phyloP scores from a whole-genome alignment of 192 early-diverging fungal species.

The Rhizoclosmatium globosum region DNA sequence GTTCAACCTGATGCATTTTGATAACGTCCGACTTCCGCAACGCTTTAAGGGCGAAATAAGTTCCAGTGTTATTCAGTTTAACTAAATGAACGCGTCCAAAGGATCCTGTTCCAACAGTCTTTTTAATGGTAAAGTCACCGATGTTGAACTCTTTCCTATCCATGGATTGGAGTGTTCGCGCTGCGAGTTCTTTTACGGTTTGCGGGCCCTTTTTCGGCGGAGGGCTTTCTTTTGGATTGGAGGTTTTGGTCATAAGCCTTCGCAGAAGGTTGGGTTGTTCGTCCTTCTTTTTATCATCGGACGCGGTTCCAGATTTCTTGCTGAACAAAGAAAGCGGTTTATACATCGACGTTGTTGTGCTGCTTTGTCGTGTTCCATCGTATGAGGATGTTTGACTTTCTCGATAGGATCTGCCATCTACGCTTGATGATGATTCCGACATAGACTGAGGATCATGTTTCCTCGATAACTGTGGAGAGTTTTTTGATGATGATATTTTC shows the following conservation, averaged over 20 bases:
- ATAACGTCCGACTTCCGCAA: constrained; percentile 88
- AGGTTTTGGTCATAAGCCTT: constrained; percentile 15
- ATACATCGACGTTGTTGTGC: background rate
- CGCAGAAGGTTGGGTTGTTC: constrained; percentile 20
- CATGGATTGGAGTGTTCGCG: background rate
- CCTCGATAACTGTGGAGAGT: background rate
- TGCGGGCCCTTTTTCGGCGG: background rate
- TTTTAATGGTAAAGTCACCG: constrained; percentile 28
- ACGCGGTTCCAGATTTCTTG: background rate
- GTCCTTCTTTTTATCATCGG: background rate
- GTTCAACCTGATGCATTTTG: constrained; percentile 91
- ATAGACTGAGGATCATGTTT: background rate
- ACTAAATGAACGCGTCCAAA: constrained; percentile 94
- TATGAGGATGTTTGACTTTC: background rate
- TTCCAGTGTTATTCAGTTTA: constrained; percentile 70
- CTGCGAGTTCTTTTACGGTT: constrained; percentile 1
- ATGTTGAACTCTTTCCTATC: constrained; percentile 1
- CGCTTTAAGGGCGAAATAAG: constrained; percentile 92
- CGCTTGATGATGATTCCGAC: background rate
- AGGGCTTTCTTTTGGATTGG: background rate
- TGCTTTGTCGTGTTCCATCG: background rate
- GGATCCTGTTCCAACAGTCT: constrained; percentile 79
- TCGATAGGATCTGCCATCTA: background rate
- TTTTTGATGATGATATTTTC: background rate
- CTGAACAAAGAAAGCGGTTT: constrained; percentile 2